Base-by-base conservation (phyloP, 2,329 filamentous ascomycete genomes). In the Trichoderma sp. region DNA sequence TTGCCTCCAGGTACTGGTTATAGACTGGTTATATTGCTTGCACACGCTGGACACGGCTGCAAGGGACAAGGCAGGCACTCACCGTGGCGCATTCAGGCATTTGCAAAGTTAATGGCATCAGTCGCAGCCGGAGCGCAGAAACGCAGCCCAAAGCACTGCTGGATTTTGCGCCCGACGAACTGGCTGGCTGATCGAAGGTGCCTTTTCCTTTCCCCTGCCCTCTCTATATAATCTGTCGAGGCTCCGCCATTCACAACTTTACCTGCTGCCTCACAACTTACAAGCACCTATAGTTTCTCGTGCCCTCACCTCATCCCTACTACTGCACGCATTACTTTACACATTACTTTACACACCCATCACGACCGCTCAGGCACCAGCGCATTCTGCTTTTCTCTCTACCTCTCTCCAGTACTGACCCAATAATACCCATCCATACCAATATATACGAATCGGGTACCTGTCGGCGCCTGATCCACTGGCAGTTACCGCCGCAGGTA, bases 401-500 rank as follows among this genome's bases (percentile, higher is more conserved):
- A 36, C 11, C 11, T 36, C 13, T 36, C 34, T 13, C 34, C 34
- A 36, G 34, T 15, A 36, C 34, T 36, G 34, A 15, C 34, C 34
- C 34, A 36, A 6, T 36, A 36, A 36, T 36, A 36, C 43, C n/a
- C 17, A 50, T 50, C n/a, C 17, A 50, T 50, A 20, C 43, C 9
- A 20, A 9, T 20, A 17, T 30, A 17, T 43, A 15, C 39, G 15
- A 43, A 36, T 36, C 34, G 15, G 34, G 34, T 36, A 36, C 34
- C 34, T 43, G 17, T n/a, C 20, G 23, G 6, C 47, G 59, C 68
- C 67, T 50, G 68, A 64, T 58, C 43, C 55, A 71, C 32, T 34
- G 32, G 62, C 15, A n/a, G 28, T 15, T 55, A 30, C 53, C 32
- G 62, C 53, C 55, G 39, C 71, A 70, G 50, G 71, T 72, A 70